Percentiles rank a stretch among this genome's conserved stretches.
Evolutionary conservation across 1,139 yeast genomes (phyloP).

Genomic region (Hemisphaericaspora subhashii): DNA sequence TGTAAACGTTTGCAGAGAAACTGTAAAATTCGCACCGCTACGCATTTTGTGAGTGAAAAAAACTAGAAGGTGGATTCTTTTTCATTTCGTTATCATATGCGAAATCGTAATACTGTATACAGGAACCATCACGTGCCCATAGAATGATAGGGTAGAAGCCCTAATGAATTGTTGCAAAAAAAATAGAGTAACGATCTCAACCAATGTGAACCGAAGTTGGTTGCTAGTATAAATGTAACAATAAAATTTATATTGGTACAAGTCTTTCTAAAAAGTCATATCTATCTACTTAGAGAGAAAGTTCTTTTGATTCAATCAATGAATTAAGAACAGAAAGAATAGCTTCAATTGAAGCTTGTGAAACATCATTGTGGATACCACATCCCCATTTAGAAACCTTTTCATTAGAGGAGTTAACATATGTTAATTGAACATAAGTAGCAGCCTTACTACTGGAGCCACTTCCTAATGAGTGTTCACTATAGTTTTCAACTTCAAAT

Average conservation of each 20-base stretch:
- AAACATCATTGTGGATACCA: conserved; percentile 46
- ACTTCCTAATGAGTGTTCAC: conserved; percentile 45
- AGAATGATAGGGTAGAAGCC: conserved; percentile 2
- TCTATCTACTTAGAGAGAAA: background rate
- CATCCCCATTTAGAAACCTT: conserved; percentile 43
- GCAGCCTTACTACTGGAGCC: conserved; percentile 49
- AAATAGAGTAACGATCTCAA: background rate
- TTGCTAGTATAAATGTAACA: too few species aligned
- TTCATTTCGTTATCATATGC: too few species aligned
- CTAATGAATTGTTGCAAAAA: background rate
- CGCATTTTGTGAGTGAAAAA: too few species aligned
- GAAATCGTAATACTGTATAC: conserved; percentile 2
- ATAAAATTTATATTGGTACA: too few species aligned
- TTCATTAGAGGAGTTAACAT: conserved; percentile 26
- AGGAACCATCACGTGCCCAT: conserved; percentile 1
- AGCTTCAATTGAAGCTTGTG: conserved; percentile 48
- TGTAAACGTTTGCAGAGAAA: too few species aligned
- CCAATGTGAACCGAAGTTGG: too few species aligned
- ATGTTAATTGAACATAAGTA: conserved; percentile 44
- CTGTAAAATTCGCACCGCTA: too few species aligned
- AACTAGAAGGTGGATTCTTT: too few species aligned
- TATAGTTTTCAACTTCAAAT: conserved; percentile 44
- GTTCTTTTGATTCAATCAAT: conserved; percentile 18
- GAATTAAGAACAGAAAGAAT: conserved; percentile 44
- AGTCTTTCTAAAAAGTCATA: background rate